Evolutionary conservation across 192 early-diverging fungal genomes (phyloP), one percentile per base, ranked within the genome.

Genomic region (Rhizophagus sp.): DNA sequence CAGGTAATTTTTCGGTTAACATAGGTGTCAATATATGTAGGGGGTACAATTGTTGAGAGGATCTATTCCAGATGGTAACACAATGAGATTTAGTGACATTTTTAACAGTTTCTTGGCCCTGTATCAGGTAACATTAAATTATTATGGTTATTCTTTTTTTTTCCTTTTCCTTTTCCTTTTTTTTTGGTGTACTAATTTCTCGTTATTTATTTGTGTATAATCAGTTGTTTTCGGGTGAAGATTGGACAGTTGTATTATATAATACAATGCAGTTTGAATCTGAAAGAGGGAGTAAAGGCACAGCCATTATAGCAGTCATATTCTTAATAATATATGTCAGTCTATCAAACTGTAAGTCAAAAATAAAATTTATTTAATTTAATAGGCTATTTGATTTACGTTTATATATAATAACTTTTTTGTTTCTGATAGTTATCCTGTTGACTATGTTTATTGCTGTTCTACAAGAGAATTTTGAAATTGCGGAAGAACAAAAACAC

Each of bases 371-470:
- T 41, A 41, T 41, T 22, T 57, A 57, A 57, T 57, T 57, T 57
- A 22, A 57, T 57, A 19, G 17, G 17, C 1, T 57, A 57, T 47
- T 47, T 75, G 13, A 69, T 69, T 30, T 8, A 69, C 25, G 0
- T 7, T 71, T 39, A 71, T 44, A 74, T 61, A 19, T 52, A 24
- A n/a, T 52, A 11, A 52, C 33, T 24, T 50, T 52, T 79, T 67
- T 68, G 1, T 3, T 25, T 33, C 65, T 2, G n/a, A 1, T 75
- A 90, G 89, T 91, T 78, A 85, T 91, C 4, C 68, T 91, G 57
- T 79, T 91, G 22, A 91, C 90, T 70, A 91, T 91, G 90, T 84
- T 91, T 30, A 90, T 91, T 75, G 89, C 89, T n/a, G 85, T 91
- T 57, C 81, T 91, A 25, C 88, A 89, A 86, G 90, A 91, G 76